These are phyloP conservation scores for Linnemannia elongata DNA, from an alignment of 192 early-diverging fungal genomes.

Conservation along the genomic window DNA sequence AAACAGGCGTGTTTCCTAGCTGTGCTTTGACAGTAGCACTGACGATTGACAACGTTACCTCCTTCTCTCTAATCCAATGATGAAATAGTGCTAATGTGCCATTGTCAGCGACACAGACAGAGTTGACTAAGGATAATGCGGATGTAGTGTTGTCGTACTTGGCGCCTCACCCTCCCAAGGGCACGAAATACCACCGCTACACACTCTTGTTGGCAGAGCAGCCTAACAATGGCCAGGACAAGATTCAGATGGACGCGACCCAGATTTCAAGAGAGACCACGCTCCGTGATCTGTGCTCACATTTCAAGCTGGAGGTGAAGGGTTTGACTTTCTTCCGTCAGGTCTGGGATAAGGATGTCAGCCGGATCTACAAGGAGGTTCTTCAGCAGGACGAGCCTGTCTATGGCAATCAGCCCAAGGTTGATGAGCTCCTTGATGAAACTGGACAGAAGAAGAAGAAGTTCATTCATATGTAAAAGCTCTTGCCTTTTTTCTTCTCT, in stretches of 20 bases:
- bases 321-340: slow-evolving; percentile 70
- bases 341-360: slow-evolving; percentile 67
- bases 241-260: slow-evolving; percentile 57
- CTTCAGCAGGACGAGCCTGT: slow-evolving; percentile 64
- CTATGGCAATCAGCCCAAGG: slow-evolving; percentile 67
- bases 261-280: slow-evolving; percentile 46
- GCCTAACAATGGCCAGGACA: slow-evolving; percentile 63
- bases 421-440: slow-evolving; percentile 60
- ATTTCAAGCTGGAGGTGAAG: slow-evolving; percentile 57
- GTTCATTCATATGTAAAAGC: slow-evolving; percentile 47
- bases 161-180: slow-evolving; percentile 83
- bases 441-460: slow-evolving; percentile 57
- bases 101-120: slow-evolving; percentile 66
- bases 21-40: background rate
- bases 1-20: background rate
- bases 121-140: slow-evolving; percentile 54
- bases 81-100: slow-evolving; percentile 68
- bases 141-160: slow-evolving; percentile 69
- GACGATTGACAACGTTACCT: too few species aligned
- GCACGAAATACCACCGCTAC: slow-evolving; percentile 82
- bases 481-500: background rate
- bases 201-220: slow-evolving; percentile 77
- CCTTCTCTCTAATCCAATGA: too few species aligned
- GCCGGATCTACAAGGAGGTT: slow-evolving; percentile 65
- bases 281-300: slow-evolving; percentile 46